These are phyloP conservation scores for Heliocybe sulcata DNA, from an alignment of 1,284 basidiomycete species.

Conservation along the genomic window DNA sequence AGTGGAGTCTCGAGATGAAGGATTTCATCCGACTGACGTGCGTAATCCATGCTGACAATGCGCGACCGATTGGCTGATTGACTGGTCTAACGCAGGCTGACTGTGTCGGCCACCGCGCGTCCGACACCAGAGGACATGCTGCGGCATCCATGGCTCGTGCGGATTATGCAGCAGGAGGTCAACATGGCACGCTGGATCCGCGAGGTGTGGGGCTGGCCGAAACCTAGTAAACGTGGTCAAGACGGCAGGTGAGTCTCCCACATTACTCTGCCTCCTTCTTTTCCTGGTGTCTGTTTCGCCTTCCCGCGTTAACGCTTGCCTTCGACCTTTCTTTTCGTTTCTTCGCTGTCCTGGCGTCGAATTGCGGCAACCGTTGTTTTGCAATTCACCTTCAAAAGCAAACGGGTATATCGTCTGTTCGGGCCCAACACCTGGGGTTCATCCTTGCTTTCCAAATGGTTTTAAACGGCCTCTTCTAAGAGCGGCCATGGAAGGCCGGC, in stretches of 20 bases:
- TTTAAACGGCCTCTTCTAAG: neutral
- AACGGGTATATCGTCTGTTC: neutral
- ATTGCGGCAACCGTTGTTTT: neutral
- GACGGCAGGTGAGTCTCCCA: constrained; percentile 20
- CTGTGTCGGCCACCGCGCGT: constrained; percentile 51
- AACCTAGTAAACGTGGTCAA: constrained; percentile 37
- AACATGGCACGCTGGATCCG: constrained; percentile 90
- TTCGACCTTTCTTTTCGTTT: constrained; percentile 5
- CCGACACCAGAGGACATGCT: constrained; percentile 86
- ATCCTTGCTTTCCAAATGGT: neutral
- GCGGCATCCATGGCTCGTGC: constrained; percentile 81
- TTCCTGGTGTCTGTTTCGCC: neutral
- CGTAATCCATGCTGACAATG: constrained; percentile 20
- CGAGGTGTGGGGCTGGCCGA: constrained; percentile 82
- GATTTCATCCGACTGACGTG: constrained; percentile 89
- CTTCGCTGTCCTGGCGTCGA: neutral
- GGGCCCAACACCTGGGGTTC: neutral
- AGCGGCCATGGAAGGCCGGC: neutral
- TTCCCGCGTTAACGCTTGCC: neutral
- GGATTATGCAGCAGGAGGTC: constrained; percentile 75
- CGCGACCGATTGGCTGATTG: neutral
- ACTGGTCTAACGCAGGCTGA: constrained; percentile 36
- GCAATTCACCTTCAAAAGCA: neutral
- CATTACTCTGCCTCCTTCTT: neutral
- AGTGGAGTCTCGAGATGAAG: constrained; percentile 86